These are phyloP conservation scores for Fusarium hainanense DNA, from an alignment of 2,329 filamentous ascomycete genomes.

Conservation along the genomic window DNA sequence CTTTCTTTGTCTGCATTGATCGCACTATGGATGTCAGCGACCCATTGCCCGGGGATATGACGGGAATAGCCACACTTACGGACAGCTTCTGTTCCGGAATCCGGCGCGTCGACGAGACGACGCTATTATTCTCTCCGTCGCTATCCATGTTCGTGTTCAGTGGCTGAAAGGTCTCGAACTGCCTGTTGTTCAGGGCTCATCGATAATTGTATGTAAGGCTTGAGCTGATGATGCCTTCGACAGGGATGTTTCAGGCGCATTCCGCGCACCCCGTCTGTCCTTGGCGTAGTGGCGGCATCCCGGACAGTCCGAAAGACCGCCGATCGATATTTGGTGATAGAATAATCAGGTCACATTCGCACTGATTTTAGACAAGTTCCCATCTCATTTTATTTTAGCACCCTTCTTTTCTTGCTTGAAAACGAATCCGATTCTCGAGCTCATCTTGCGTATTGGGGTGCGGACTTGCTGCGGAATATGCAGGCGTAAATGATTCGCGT, in stretches of 20 bases:
- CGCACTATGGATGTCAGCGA: not conserved
- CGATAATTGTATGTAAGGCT: not conserved
- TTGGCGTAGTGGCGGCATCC: not conserved
- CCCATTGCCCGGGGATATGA: not conserved
- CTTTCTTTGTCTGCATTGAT: constrained; percentile 14
- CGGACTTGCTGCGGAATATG: not conserved
- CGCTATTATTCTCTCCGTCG: not conserved
- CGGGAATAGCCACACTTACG: not conserved
- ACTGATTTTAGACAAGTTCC: rapidly evolving
- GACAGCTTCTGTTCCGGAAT: constrained; percentile 18
- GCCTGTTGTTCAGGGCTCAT: not conserved
- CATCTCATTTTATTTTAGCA: not conserved
- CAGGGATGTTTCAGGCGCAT: not conserved
- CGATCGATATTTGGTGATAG: rapidly evolving
- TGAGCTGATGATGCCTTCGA: not conserved
- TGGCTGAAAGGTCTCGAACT: not conserved
- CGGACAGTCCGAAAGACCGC: not conserved
- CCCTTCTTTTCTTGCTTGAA: not conserved
- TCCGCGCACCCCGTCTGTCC: not conserved
- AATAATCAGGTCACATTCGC: not conserved
- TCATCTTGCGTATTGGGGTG: too few relatives aligned
- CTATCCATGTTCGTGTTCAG: not conserved
- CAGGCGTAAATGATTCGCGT: not conserved
- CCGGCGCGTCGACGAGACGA: not conserved
- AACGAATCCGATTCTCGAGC: not conserved